phyloP scores from a whole-genome alignment of 2,329 filamentous ascomycete genomes.

The Bipolaris gigantea region DNA sequence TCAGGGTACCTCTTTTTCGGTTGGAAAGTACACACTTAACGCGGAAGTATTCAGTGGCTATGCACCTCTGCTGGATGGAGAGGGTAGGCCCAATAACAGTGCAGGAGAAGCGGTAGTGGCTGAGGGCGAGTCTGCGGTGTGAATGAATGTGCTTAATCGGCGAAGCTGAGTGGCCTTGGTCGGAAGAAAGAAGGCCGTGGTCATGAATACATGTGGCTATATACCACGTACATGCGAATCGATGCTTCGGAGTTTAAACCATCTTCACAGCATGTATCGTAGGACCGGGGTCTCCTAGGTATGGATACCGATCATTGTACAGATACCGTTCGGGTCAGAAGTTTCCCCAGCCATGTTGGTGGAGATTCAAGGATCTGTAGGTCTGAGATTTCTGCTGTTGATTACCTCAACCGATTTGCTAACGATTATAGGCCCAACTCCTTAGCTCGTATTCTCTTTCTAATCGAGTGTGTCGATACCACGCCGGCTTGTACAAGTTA shows the following conservation, averaged over 20 bases:
- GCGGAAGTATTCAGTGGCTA: neutral
- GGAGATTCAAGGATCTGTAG: neutral
- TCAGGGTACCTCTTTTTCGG: constrained; percentile 22
- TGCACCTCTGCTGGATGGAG: neutral
- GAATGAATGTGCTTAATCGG: neutral
- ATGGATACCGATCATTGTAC: no score
- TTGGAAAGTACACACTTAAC: constrained; percentile 12
- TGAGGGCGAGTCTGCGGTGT: neutral
- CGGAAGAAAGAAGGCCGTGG: neutral
- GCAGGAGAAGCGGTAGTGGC: neutral
- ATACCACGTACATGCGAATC: neutral
- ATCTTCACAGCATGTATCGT: neutral
- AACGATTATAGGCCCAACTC: neutral
- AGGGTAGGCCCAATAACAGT: neutral
- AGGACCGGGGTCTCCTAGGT: no score
- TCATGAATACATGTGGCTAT: neutral
- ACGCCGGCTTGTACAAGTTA: neutral
- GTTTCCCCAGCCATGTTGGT: neutral
- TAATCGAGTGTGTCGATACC: neutral
- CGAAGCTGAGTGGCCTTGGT: neutral
- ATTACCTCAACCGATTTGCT: neutral
- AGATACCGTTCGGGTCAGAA: no score
- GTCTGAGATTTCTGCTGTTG: neutral
- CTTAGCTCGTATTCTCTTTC: neutral
- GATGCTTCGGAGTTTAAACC: neutral